phyloP scores from a whole-genome alignment of 2,329 filamentous ascomycete species.

The Myriosclerotinia duriaeana region DNA sequence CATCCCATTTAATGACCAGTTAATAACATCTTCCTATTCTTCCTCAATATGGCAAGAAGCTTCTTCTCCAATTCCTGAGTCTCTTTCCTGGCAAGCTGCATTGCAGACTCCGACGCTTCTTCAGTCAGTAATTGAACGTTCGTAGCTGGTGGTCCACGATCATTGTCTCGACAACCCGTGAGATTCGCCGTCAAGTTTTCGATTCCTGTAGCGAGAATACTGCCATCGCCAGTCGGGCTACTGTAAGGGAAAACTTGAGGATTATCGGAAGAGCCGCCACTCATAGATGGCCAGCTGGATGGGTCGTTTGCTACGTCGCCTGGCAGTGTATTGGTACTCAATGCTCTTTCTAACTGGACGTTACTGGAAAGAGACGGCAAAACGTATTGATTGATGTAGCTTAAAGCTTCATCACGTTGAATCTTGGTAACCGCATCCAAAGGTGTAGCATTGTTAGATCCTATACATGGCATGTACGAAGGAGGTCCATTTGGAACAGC shows the following conservation, averaged over 20 bases:
- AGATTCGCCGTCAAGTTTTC: conserved; percentile 40
- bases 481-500: conserved; percentile 64
- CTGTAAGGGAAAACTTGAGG: conserved; percentile 29
- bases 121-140: conserved; percentile 55
- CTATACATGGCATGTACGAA: conserved; percentile 56
- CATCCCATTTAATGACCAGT: conserved; percentile 36
- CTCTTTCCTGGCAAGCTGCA: conserved; percentile 54
- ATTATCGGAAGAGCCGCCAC: conserved; percentile 28
- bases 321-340: conserved; percentile 39
- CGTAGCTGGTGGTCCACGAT: conserved; percentile 35
- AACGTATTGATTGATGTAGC: conserved; percentile 69
- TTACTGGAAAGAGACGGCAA: conserved; percentile 48
- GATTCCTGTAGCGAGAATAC: conserved; percentile 33
- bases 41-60: conserved; percentile 58
- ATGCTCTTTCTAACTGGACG: conserved; percentile 41
- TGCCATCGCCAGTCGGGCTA: conserved; percentile 34
- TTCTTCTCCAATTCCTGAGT: conserved; percentile 62
- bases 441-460: conserved; percentile 39
- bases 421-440: conserved; percentile 64
- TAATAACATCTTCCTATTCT: conserved; percentile 56
- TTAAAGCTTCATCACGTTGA: conserved; percentile 64
- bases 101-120: conserved; percentile 60
- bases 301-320: conserved; percentile 36
- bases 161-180: conserved; percentile 25
- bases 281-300: conserved; percentile 33